These are phyloP conservation scores for Neofusicoccum umdonicola DNA, from an alignment of 2,329 filamentous ascomycete genomes.

Conservation along the genomic window DNA sequence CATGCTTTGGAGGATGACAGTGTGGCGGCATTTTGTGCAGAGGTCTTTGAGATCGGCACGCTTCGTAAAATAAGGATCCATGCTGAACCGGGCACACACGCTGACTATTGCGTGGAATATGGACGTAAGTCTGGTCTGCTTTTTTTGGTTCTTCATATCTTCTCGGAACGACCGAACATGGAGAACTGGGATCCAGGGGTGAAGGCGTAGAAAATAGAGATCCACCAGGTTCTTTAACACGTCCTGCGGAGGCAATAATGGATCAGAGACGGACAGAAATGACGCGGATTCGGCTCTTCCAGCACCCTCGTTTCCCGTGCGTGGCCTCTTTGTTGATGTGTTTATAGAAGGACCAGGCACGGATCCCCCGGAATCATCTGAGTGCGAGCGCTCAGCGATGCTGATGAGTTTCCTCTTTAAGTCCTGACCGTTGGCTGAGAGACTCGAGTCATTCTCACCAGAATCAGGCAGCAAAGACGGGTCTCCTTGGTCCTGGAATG, in stretches of 20 bases:
- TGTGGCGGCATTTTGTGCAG: conserved; percentile 18
- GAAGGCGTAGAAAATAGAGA: conserved; percentile 31
- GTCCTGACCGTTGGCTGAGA: conserved; percentile 24
- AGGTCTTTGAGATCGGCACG: background rate
- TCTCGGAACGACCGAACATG: conserved; percentile 31
- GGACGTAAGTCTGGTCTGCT: conserved; percentile 21
- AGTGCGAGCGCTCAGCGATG: background rate
- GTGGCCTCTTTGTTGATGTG: background rate
- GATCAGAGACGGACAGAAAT: conserved; percentile 11
- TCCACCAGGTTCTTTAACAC: conserved; percentile 29
- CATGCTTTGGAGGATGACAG: conserved; percentile 32
- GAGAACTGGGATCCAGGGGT: conserved; percentile 37
- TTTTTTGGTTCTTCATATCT: conserved; percentile 21
- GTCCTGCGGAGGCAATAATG: conserved; percentile 22
- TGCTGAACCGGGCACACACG: conserved; percentile 23
- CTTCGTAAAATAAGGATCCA: conserved; percentile 19
- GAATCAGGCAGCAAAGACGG: conserved; percentile 21
- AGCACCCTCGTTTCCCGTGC: background rate
- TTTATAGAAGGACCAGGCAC: background rate
- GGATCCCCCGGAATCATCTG: too few species aligned
- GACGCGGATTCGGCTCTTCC: background rate
- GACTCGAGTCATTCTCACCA: conserved; percentile 15
- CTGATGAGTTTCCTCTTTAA: conserved; percentile 18
- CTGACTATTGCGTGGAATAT: conserved; percentile 30
- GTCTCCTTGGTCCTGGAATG: conserved; percentile 10